Base-by-base conservation (phyloP, 2,329 filamentous ascomycete genomes). In the Mariannaea elegans region DNA sequence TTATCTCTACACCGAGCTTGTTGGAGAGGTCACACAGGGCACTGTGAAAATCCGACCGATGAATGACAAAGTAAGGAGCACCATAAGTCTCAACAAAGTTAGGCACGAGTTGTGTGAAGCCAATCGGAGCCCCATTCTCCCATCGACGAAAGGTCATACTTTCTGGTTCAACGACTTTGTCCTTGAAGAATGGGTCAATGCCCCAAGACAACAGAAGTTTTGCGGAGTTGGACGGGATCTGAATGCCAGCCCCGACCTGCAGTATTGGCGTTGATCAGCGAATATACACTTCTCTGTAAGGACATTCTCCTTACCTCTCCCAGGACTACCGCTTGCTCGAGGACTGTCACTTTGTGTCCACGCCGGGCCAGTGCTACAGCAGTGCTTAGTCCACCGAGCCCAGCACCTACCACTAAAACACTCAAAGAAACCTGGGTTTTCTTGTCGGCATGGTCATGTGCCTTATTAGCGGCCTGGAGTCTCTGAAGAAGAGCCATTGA, bases 321-420 rank as follows among this genome's bases (percentile, higher is more conserved):
- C 0, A 82, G 70, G 5, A 69, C 58, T 0, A 67, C 46, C 1
- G 79, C 77, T 65, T 77, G 73, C 58, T 81, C 79, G 12, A 78
- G 70, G 0, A 81, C 72, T 0, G 66, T 73, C 14, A 81, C 76
- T n/a, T 58, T 42, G 56, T 80, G 77, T 3, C 78, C 78, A 18
- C 66, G 65, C 3, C 71, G 63, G 3, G 71, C 70, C 12, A 79
- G 70, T 4, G 73, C 73, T 29, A 80, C 74, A 9, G 77, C 77
- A 3, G 77, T 75, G 5, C 76, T 75, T 2, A 81, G 69, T 14
- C 78, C 78, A 5, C 78, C 77, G 2, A 81, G 69, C 1, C 77
- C 77, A n/a, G 77, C 78, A 5, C 78, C 78, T 10, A 80, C 72
- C 39, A 80, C 23, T 2, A 63, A n/a, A 2, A 63, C 52, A 3